Evolutionary conservation across 2,329 filamentous ascomycete genomes (phyloP), one percentile per base, ranked within the genome.

Genomic region (Aspergillus carbonarius): DNA sequence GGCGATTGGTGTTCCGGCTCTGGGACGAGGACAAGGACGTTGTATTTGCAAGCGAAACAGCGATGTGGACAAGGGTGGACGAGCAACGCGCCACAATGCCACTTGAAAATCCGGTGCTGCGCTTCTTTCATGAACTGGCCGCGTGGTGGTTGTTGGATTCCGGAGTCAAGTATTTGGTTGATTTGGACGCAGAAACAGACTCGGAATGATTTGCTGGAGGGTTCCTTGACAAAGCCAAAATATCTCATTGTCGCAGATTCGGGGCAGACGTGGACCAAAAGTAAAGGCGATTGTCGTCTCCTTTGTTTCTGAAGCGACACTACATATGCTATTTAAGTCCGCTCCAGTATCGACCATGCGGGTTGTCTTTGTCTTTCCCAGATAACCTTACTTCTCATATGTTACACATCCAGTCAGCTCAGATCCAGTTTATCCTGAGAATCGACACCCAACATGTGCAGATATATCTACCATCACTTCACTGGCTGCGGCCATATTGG

Each of bases 121-220:
- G 62, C 9, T 74, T 66, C 54, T 56, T 75, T 56, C 72, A 76
- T 60, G 72, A 75, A 54, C 63, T 68, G 32, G 68, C 70, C 18
- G 54, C 71, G 27, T 75, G 73, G 73, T 75, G 72, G 72, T 63
- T 76, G 57, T 52, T 75, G 54, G 72, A 72, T 55, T 73, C 71
- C 9, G 73, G 72, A 4, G 64, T 70, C 18, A 51, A 50, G 20
- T 75, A 72, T 66, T 35, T 75, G 61, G 63, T 58, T 53, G 65
- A 66, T 27, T 27, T 69, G 52, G 64, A 68, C 17, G 50, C 40
- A 46, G 37, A 52, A 35, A 20, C 30, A 20, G 39, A 27, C 30
- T 32, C 30, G 30, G 30, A 32, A 32, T 10, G 30, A 32, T 32
- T 32, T 32, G 8, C 9, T 10, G 30, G 30, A 32, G 8, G 30